Conservation (phyloP, 257 asterid genomes). For the Ajuga chamaepitys region DNA sequence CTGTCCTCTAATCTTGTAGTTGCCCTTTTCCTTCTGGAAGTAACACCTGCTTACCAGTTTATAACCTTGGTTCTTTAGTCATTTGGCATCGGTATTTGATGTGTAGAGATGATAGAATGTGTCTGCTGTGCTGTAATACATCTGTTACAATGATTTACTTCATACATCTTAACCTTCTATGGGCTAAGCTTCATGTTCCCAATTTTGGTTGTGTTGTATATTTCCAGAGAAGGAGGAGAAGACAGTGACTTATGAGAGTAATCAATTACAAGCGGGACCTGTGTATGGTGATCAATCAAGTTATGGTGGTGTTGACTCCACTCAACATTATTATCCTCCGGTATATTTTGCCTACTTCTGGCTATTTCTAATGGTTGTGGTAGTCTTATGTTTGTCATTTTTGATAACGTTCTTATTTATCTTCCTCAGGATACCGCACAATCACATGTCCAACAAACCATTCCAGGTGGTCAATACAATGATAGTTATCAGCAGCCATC, state of each 20-base stretch:
- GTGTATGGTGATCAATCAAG: slow-evolving; percentile 39
- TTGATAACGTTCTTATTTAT: slow-evolving; percentile 6
- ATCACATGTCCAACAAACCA: slow-evolving; percentile 39
- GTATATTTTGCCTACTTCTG: slow-evolving; percentile 28
- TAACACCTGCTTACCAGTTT: not conserved
- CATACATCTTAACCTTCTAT: no score
- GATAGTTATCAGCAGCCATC: slow-evolving; percentile 56
- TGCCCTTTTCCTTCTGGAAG: not conserved
- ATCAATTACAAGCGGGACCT: slow-evolving; percentile 42
- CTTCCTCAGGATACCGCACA: slow-evolving; percentile 42
- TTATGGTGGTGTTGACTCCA: slow-evolving; percentile 41
- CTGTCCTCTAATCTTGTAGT: not conserved
- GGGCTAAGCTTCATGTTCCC: not conserved
- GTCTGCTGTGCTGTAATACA: not conserved
- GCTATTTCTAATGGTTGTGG: slow-evolving; percentile 9
- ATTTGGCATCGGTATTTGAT: not conserved
- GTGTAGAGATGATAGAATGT: not conserved
- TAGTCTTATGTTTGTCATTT: not conserved
- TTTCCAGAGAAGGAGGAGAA: slow-evolving; percentile 50
- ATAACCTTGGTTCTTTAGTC: not conserved
- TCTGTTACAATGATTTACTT: no score
- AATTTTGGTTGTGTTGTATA: not conserved
- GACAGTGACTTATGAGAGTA: slow-evolving; percentile 32
- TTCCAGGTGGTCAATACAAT: slow-evolving; percentile 48
- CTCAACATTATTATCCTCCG: slow-evolving; percentile 54